phyloP scores from a whole-genome alignment of 129 eudicot species.

The Lonicera japonica region DNA sequence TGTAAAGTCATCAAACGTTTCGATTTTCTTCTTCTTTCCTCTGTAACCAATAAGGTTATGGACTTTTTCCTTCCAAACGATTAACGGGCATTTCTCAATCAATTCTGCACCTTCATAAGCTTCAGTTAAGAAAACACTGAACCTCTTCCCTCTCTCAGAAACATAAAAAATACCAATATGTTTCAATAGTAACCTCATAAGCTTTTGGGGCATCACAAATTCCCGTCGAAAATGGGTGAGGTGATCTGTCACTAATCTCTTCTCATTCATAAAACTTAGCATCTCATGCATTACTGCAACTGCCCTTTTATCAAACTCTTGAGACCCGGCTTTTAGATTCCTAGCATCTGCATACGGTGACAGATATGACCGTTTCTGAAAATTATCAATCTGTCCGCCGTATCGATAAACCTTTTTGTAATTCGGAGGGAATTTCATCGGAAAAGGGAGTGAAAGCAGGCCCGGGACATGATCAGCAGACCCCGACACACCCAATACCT shows the following conservation, averaged over 20 bases:
- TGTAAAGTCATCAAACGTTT: constrained; percentile 40
- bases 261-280: constrained; percentile 83
- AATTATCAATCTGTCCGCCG: constrained; percentile 53
- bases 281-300: constrained; percentile 94
- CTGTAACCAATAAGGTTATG: constrained; percentile 50
- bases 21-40: constrained; percentile 63
- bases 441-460: constrained; percentile 65
- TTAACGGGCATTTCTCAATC: constrained; percentile 75
- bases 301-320: constrained; percentile 90
- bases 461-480: constrained; percentile 52
- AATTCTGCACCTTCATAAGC: constrained; percentile 84
- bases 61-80: constrained; percentile 84
- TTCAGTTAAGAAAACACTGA: constrained; percentile 76
- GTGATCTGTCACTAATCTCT: constrained; percentile 83
- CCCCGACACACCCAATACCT: constrained; percentile 31
- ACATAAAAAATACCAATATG: constrained; percentile 96
- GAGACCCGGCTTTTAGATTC: constrained; percentile 66
- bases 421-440: constrained; percentile 69
- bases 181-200: constrained; percentile 82
- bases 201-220: constrained; percentile 80
- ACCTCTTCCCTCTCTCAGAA: constrained; percentile 88
- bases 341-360: constrained; percentile 94
- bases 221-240: constrained; percentile 78
- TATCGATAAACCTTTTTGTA: constrained; percentile 65
- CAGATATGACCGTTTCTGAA: constrained; percentile 70